phyloP scores from a whole-genome alignment of 129 eudicot species.

The Helichrysum umbraculigerum region DNA sequence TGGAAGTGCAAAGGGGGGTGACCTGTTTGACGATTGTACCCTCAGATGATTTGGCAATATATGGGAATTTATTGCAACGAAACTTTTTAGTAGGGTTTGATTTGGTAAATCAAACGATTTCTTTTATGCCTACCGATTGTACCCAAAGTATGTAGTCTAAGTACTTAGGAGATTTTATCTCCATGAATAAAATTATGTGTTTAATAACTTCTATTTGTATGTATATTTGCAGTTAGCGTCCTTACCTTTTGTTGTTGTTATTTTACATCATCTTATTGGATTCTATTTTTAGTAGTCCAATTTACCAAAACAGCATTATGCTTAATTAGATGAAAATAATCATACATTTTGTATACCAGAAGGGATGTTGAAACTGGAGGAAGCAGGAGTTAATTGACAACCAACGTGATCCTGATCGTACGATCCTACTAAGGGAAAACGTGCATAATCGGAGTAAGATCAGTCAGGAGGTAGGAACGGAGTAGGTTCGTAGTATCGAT shows the following conservation, averaged over 20 bases:
- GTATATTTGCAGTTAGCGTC: neutral
- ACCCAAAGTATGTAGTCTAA: neutral
- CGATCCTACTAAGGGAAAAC: too few relatives aligned
- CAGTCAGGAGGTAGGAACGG: too few relatives aligned
- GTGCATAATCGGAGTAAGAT: too few relatives aligned
- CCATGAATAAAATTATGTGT: constrained; percentile 1
- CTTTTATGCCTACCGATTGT: constrained; percentile 51
- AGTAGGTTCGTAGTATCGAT: too few relatives aligned
- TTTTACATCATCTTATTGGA: neutral
- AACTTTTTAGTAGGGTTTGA: constrained; percentile 55
- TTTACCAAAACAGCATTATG: too few relatives aligned
- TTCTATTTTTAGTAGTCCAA: neutral
- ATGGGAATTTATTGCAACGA: constrained; percentile 51
- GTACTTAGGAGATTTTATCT: constrained; percentile 12
- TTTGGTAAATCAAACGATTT: constrained; percentile 32
- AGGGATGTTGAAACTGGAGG: too few relatives aligned
- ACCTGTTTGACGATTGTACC: constrained; percentile 44
- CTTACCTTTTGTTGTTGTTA: too few relatives aligned
- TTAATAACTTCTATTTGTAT: neutral
- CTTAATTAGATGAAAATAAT: too few relatives aligned
- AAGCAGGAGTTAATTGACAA: too few relatives aligned
- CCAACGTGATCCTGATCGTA: too few relatives aligned
- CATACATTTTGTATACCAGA: too few relatives aligned
- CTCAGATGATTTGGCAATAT: constrained; percentile 19
- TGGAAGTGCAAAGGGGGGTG: constrained; percentile 24